Evolutionary conservation across 2,329 filamentous ascomycete genomes (phyloP), one percentile per base, ranked within the genome.

Genomic region (Neofusicoccum umdonicola): DNA sequence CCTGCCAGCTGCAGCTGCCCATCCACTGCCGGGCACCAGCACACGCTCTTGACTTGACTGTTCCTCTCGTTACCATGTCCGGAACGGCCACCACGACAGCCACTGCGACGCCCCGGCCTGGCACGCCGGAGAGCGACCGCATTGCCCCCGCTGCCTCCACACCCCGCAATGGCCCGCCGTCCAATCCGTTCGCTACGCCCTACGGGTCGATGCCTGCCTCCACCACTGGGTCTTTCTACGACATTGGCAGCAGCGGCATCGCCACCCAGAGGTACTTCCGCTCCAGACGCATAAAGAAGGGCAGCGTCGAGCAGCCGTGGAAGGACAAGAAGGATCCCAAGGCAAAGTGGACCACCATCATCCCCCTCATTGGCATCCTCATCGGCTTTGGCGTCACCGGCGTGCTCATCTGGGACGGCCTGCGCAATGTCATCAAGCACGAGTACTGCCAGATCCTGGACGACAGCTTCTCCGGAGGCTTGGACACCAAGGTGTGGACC

Each of bases 271-370:
- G 73, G 62, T 92, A 89, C 78, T 94, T 93, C 73, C 88, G 88
- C 76, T 93, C 90, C 17, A 83, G 90, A 65, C 82, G 90, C 66
- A 85, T 94, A 39, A 85, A 83, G 73, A 91, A 92, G 74, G 90
- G 86, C 47, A 86, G 91, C 56, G 77, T 91, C 3, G 88, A 92
- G 74, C 89, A 91, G 78, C 90, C 91, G 12, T 95, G 92, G 92
- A 78, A 90, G 44, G 78, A 85, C n/a, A 88, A 88, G 73, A 87
- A 82, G 65, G 89, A 93, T 69, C 88, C 89, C 12, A 90, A 88
- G 75, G 90, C 94, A 82, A 95, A 92, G 80, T 95, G 91, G 91
- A 88, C 92, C 8, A 93, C 89, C 2, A 92, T 94, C 67, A 84
- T 96, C 65, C 91, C 91, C 2, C 73, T 93, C 47, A 74, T 92